A percentile compares a stretch with the other conserved stretches of the same genome.
phyloP scores from a whole-genome alignment of 208 protist species.

The Wallacemonas sp. region DNA sequence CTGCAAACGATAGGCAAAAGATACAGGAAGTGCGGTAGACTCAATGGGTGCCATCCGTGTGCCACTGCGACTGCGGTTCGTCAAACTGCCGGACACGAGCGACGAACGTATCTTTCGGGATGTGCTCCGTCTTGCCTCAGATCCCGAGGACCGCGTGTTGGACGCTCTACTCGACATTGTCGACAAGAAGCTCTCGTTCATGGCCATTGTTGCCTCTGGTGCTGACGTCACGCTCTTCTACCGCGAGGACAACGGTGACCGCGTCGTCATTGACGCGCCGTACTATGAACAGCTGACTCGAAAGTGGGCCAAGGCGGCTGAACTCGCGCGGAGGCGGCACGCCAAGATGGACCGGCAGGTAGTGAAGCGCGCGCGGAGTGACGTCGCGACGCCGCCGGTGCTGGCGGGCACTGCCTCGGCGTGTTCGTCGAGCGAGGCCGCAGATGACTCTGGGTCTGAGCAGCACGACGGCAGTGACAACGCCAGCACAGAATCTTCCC shows the following conservation, averaged over 20 bases:
- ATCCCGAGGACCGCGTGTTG: constrained; percentile 51
- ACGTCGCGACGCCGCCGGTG: neutral
- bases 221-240: constrained; percentile 65
- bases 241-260: constrained; percentile 46
- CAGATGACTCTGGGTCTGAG: no score
- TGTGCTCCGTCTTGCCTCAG: constrained; percentile 25
- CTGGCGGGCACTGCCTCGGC: neutral
- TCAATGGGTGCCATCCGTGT: constrained; percentile 16
- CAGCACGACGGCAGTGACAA: neutral
- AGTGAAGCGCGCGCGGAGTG: neutral
- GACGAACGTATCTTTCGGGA: constrained; percentile 77
- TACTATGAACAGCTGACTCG: constrained; percentile 52
- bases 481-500: neutral
- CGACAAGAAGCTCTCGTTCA: constrained; percentile 75
- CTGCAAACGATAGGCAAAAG: no score
- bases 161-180: constrained; percentile 65
- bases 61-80: constrained; percentile 51
- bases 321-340: neutral
- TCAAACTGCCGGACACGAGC: constrained; percentile 48
- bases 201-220: constrained; percentile 41
- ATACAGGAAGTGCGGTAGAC: no score
- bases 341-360: neutral
- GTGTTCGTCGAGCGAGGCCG: neutral
- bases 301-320: constrained; percentile 18
- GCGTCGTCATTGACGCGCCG: constrained; percentile 79